A percentile compares a stretch with the other conserved stretches of the same genome.
Evolutionary conservation across 1,139 yeast species (phyloP).

Genomic region (Pichia sp.): DNA sequence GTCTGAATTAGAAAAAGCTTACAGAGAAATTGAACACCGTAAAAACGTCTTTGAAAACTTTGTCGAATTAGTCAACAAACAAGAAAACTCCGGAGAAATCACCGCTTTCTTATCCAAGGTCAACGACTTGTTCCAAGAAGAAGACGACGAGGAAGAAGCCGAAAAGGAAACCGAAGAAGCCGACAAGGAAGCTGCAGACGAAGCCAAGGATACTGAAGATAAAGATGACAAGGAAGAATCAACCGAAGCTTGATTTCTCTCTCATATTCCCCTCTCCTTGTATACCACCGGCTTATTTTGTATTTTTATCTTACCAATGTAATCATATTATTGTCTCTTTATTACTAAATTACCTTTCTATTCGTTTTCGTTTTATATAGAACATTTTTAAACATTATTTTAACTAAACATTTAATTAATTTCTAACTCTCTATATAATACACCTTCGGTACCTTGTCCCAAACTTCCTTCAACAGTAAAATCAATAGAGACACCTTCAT

Average conservation of each 20-base stretch:
- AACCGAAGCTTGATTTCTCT: too few species aligned
- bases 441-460: constrained; percentile 63
- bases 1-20: constrained; percentile 83
- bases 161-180: background rate
- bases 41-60: constrained; percentile 42
- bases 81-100: constrained; percentile 9
- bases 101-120: background rate
- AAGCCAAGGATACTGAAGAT: background rate
- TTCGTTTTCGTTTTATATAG: constrained; percentile 6
- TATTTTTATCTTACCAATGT: constrained; percentile 2
- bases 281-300: too few species aligned
- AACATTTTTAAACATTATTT: too few species aligned
- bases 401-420: background rate
- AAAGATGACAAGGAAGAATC: background rate
- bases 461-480: constrained; percentile 51
- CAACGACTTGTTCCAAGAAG: constrained; percentile 18
- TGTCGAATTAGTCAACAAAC: constrained; percentile 7
- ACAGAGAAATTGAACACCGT: constrained; percentile 86
- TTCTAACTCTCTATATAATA: constrained; percentile 56
- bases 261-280: too few species aligned
- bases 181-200: background rate
- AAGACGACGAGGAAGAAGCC: constrained; percentile 20
- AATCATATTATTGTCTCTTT: too few species aligned
- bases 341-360: too few species aligned
- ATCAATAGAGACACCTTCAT: constrained; percentile 20